A percentile compares a stretch with the other conserved stretches of the same genome.
These are phyloP conservation scores for Apiospora malaysiana DNA, from an alignment of 2,329 filamentous ascomycete species.

Conservation along the genomic window DNA sequence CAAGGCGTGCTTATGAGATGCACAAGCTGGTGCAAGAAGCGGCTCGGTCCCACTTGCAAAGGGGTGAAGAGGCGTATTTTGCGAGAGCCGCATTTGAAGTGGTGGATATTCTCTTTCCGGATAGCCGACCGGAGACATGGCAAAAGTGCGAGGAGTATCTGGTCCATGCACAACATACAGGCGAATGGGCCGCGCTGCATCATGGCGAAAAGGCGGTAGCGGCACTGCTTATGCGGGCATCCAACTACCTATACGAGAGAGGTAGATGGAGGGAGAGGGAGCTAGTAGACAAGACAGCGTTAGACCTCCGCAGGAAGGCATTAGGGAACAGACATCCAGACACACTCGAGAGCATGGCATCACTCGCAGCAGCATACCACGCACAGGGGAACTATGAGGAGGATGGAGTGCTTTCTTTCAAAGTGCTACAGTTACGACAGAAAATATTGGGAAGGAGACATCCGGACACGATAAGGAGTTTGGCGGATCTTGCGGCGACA, in stretches of 20 bases:
- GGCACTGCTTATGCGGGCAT: constrained; percentile 28
- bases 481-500: constrained; percentile 31
- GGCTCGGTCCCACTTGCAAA: constrained; percentile 29
- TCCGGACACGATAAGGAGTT: constrained; percentile 19
- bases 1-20: constrained; percentile 35
- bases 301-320: constrained; percentile 27
- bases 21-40: constrained; percentile 41
- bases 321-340: constrained; percentile 34
- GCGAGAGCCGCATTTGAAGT: constrained; percentile 32
- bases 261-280: constrained; percentile 36
- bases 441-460: constrained; percentile 12
- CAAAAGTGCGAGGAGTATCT: constrained; percentile 36
- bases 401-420: constrained; percentile 15
- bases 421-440: constrained; percentile 19
- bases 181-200: constrained; percentile 34
- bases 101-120: constrained; percentile 32
- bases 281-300: constrained; percentile 27
- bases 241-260: constrained; percentile 31
- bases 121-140: constrained; percentile 29
- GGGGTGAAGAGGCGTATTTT: constrained; percentile 31
- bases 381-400: constrained; percentile 22
- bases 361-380: constrained; percentile 31
- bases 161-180: constrained; percentile 36
- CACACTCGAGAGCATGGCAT: constrained; percentile 32
- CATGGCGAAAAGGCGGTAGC: constrained; percentile 25